Conservation (phyloP, 768 basidiomycete genomes). For the Rhizopogon salebrosus region DNA sequence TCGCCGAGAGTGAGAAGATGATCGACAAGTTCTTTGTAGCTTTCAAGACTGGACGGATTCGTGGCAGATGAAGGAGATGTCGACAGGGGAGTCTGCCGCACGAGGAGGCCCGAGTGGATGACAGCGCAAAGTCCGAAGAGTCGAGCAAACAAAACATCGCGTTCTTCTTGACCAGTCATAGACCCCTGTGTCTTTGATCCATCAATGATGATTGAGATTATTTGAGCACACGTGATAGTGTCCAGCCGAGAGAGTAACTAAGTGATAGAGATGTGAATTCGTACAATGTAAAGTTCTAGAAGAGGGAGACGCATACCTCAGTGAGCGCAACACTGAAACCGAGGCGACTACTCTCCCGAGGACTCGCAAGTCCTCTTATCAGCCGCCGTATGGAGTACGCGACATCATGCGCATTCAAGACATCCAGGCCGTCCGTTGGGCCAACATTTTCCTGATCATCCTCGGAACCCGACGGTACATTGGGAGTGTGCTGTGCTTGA, state of each 20-base stretch:
- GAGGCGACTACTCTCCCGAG: conserved; percentile 87
- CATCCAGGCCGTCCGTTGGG: conserved; percentile 50
- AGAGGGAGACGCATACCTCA: conserved; percentile 53
- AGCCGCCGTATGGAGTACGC: conserved; percentile 87
- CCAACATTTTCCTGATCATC: conserved; percentile 40
- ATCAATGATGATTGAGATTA: conserved; percentile 70
- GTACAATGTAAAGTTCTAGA: not conserved
- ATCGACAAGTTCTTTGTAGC: conserved; percentile 53
- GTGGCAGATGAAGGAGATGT: conserved; percentile 49
- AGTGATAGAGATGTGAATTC: conserved; percentile 1
- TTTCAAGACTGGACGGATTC: conserved; percentile 49
- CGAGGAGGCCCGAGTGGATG: conserved; percentile 79
- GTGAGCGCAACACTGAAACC: conserved; percentile 96
- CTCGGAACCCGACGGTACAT: conserved; percentile 27
- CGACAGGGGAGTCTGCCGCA: conserved; percentile 51
- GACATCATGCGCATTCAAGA: conserved; percentile 83
- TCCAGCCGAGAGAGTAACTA: conserved; percentile 77
- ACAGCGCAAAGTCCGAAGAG: conserved; percentile 86
- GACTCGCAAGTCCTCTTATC: conserved; percentile 83
- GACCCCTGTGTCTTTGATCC: conserved; percentile 67
- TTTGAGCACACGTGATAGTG: conserved; percentile 73
- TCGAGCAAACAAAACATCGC: conserved; percentile 88
- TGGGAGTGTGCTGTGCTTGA: conserved; percentile 56
- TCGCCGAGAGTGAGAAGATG: conserved; percentile 68
- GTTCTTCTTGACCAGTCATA: conserved; percentile 87